Base-by-base conservation (phyloP, 2,329 filamentous ascomycete species). In the Sclerotinia sclerotiorum region DNA sequence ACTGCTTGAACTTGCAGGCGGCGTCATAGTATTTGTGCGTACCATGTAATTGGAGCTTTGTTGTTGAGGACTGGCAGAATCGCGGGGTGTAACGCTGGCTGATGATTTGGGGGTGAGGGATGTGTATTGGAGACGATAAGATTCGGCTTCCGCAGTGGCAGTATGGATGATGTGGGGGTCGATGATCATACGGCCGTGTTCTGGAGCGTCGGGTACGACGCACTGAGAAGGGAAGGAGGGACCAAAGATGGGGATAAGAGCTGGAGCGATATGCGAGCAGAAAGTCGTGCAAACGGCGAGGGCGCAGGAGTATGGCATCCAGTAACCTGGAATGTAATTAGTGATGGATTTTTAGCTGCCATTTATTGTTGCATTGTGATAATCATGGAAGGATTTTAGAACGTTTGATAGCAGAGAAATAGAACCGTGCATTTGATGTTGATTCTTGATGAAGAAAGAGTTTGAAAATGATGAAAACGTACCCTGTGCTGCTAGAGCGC, bases 251-350 rank as follows among this genome's bases (percentile, higher is more conserved):
- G 95, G 95, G 11, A 95, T 95, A 67, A 99, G 81, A 0, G 91
- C 94, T 69, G 89, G 89, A 19, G 94, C 89, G 70, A 99, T 96
- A 48, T 86, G 82, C 78, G 89, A 88, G 80, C 94, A 98, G 78
- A 98, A 98, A 0, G 92, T 97, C 5, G 92, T 87, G 75, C 94
- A 96, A 64, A 99, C 83, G 15, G 93, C 93, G 79, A 87, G 90
- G 58, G 95, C 95, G 73, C 93, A 96, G 51, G 87, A 82, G 75
- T 89, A 98, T 2, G 94, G 94, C 86, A 98, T 93, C 95, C 95
- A 99, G 79, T 98, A 99, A 46, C 95, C 93, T 97, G 70, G 35
- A 51, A n/a, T 35, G 2, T 2, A 27, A 51, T 63, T 24, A 63
- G 60, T 39, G n/a, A 51, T 21, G 8, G 7, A 13, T 11, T 27